Evolutionary conservation across 2,329 filamentous ascomycete species (phyloP).

Genomic region (Calonectria multiphialidica): DNA sequence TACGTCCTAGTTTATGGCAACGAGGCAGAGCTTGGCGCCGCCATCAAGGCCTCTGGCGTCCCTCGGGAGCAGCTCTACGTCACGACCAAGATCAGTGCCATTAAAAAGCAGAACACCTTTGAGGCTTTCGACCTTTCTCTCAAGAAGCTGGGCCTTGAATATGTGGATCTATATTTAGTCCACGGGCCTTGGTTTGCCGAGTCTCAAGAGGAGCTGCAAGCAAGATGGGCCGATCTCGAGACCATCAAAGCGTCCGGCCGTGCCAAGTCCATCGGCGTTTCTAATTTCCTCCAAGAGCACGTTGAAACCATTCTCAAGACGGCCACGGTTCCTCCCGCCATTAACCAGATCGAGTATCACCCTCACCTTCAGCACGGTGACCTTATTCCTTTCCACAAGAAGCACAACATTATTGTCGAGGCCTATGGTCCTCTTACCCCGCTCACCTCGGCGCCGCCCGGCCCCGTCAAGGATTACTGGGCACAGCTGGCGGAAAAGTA

Average conservation of each 20-base stretch:
- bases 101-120: constrained; percentile 53
- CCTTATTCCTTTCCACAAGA: constrained; percentile 68
- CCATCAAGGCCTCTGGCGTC: constrained; percentile 75
- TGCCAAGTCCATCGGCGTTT: constrained; percentile 80
- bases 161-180: constrained; percentile 79
- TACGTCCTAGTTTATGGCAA: constrained; percentile 67
- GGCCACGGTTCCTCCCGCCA: constrained; percentile 72
- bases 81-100: constrained; percentile 68
- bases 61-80: constrained; percentile 78
- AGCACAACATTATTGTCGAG: constrained; percentile 67
- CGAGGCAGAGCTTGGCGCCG: constrained; percentile 77
- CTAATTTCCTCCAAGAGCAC: constrained; percentile 75
- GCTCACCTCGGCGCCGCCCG: constrained; percentile 59
- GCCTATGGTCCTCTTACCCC: constrained; percentile 69
- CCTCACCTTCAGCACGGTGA: constrained; percentile 78
- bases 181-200: constrained; percentile 68
- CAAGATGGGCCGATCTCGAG: constrained; percentile 71
- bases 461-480: constrained; percentile 66
- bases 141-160: constrained; percentile 74
- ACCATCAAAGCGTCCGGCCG: constrained; percentile 75
- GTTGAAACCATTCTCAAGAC: constrained; percentile 69
- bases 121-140: constrained; percentile 71
- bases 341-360: constrained; percentile 88
- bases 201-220: constrained; percentile 65
- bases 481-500: constrained; percentile 68